These are phyloP conservation scores for Pseudozyma flocculosa DNA, from an alignment of 1,284 basidiomycete genomes.

Conservation along the genomic window DNA sequence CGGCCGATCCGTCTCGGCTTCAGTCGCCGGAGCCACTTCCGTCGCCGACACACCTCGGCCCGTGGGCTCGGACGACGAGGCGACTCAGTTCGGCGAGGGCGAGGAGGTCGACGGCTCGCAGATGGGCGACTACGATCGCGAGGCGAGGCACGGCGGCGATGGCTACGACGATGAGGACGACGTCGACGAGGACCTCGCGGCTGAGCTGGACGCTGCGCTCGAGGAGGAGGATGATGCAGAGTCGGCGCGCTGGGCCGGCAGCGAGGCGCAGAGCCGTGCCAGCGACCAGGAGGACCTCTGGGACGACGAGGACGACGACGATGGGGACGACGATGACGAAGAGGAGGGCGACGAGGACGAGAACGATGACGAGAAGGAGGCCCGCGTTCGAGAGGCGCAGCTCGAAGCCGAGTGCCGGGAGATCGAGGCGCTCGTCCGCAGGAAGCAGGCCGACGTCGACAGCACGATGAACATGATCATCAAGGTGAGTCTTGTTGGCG, in stretches of 20 bases:
- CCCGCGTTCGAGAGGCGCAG: slow-evolving; percentile 52
- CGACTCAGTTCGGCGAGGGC: slow-evolving; percentile 43
- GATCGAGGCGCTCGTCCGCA: slow-evolving; percentile 52
- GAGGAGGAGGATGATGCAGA: slow-evolving; percentile 64
- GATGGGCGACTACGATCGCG: slow-evolving; percentile 33
- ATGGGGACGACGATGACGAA: slow-evolving; percentile 73
- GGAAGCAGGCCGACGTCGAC: slow-evolving; percentile 53
- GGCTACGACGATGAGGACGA: slow-evolving; percentile 65
- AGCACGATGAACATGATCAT: slow-evolving; percentile 53
- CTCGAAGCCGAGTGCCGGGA: slow-evolving; percentile 55
- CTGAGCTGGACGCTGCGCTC: slow-evolving; percentile 60
- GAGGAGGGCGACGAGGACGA: slow-evolving; percentile 66
- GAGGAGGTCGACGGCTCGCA: slow-evolving; percentile 55
- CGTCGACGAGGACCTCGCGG: slow-evolving; percentile 60
- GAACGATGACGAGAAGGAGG: slow-evolving; percentile 52
- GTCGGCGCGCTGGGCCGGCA: slow-evolving; percentile 52
- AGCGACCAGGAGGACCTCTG: slow-evolving; percentile 46
- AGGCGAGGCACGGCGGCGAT: slow-evolving; percentile 60
- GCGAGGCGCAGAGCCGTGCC: slow-evolving; percentile 40
- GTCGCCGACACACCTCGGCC: slow-evolving; percentile 27
- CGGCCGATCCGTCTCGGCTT: slow-evolving; percentile 34
- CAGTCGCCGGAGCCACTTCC: slow-evolving; percentile 29
- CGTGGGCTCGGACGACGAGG: slow-evolving; percentile 26
- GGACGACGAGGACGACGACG: slow-evolving; percentile 54
- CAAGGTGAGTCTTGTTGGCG: slow-evolving; percentile 21